phyloP scores from a whole-genome alignment of 805 yeast genomes.

The Myxozyma nipponensis region DNA sequence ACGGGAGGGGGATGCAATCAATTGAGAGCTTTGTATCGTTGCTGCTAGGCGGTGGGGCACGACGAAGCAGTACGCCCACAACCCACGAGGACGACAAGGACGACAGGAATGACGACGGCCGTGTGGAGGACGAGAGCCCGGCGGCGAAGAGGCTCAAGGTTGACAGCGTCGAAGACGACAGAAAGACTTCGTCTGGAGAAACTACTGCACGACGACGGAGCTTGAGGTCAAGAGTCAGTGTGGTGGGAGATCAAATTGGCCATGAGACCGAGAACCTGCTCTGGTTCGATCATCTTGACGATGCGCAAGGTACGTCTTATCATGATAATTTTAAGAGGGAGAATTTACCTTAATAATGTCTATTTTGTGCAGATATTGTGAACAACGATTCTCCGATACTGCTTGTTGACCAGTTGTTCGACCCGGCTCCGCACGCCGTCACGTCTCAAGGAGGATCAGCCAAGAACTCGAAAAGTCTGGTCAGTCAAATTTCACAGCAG shows the following conservation, averaged over 20 bases:
- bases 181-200: neutral
- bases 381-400: constrained; percentile 4
- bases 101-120: neutral
- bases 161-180: neutral
- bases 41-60: neutral
- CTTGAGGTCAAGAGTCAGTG: neutral
- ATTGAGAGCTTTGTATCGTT: neutral
- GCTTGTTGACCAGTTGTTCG: constrained; percentile 4
- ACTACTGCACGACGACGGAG: constrained; percentile 1
- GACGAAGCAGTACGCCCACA: neutral
- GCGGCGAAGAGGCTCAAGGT: neutral
- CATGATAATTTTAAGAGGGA: too few species aligned
- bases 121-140: neutral
- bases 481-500: neutral
- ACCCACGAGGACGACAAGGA: neutral
- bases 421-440: neutral
- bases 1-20: neutral
- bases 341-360: too few species aligned
- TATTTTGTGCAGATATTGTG: constrained; percentile 5
- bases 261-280: constrained; percentile 8
- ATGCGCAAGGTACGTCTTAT: too few species aligned
- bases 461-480: neutral
- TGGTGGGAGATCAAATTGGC: neutral
- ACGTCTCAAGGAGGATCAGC: neutral
- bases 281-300: constrained; percentile 17